phyloP scores from a whole-genome alignment of 208 protist genomes.

The Acanthamoeba polyphaga region DNA sequence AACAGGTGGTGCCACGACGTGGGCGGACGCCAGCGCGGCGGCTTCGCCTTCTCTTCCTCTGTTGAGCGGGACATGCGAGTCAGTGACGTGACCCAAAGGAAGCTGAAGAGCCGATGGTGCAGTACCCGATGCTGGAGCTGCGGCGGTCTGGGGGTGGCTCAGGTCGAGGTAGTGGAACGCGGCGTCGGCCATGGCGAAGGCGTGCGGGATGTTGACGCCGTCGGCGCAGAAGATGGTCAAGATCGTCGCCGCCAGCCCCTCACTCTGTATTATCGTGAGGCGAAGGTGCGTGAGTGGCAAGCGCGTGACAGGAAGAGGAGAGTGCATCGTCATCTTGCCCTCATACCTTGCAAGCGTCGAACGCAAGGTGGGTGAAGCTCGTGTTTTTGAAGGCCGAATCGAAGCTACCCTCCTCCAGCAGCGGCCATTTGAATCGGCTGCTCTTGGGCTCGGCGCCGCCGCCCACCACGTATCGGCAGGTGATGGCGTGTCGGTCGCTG shows the following conservation, averaged over 20 bases:
- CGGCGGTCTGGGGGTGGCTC: not conserved
- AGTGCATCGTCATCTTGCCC: too few species aligned
- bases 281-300: not conserved
- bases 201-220: conserved; percentile 25
- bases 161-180: conserved; percentile 31
- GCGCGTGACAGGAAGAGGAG: not conserved
- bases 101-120: not conserved
- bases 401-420: conserved; percentile 56
- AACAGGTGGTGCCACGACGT: conserved; percentile 33
- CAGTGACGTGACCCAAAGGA: not conserved
- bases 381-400: conserved; percentile 42
- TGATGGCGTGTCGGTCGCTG: not conserved
- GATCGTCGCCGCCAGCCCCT: not conserved
- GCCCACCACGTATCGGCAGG: not conserved
- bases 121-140: not conserved
- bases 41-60: not conserved
- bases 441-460: not conserved
- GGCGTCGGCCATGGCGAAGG: conserved; percentile 35
- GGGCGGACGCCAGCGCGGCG: conserved; percentile 2
- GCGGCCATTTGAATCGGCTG: conserved; percentile 21
- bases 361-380: conserved; percentile 33
- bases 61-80: not conserved
- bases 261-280: not conserved
- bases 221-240: conserved; percentile 48
- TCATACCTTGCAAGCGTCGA: conserved; percentile 1